phyloP scores from a whole-genome alignment of 495 filamentous ascomycete species.

The Xylaria grammica region DNA sequence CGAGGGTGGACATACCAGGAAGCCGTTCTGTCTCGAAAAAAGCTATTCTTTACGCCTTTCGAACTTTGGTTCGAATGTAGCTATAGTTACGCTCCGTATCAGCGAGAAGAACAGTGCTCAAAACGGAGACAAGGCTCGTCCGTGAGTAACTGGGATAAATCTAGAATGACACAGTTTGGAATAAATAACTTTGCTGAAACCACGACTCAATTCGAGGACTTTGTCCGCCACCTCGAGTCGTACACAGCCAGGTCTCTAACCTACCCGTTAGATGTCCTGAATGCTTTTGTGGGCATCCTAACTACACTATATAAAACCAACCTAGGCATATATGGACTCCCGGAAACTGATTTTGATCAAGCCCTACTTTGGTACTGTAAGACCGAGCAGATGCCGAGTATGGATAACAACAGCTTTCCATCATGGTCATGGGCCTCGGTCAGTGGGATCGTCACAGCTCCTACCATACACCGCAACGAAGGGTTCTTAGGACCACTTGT shows the following conservation, averaged over 20 bases:
- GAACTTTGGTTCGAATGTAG: conserved; percentile 13
- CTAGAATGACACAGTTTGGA: neutral
- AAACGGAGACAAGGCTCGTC: neutral
- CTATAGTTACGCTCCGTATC: neutral
- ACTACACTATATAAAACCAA: neutral
- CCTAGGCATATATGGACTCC: conserved; percentile 8
- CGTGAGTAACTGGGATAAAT: neutral
- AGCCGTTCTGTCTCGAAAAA: neutral
- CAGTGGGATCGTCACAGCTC: neutral
- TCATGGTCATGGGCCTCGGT: conserved; percentile 6
- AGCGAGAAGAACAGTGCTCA: conserved; percentile 10
- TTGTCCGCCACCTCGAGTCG: conserved; percentile 5
- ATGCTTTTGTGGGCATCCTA: conserved; percentile 9
- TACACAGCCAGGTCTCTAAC: neutral
- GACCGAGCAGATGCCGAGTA: neutral
- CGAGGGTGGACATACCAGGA: conserved; percentile 3
- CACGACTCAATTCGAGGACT: neutral
- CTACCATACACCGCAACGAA: neutral
- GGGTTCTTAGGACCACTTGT: conserved; percentile 1
- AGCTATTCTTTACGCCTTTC: conserved; percentile 8
- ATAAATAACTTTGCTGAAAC: neutral
- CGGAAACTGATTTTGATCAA: conserved; percentile 4
- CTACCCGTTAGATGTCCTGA: neutral
- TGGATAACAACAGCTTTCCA: neutral
- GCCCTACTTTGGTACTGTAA: conserved; percentile 1